Evolutionary conservation across 176 grass and related monocot species (phyloP), one percentile per base, ranked within the genome.

Genomic region (Oropetium thomaeum): DNA sequence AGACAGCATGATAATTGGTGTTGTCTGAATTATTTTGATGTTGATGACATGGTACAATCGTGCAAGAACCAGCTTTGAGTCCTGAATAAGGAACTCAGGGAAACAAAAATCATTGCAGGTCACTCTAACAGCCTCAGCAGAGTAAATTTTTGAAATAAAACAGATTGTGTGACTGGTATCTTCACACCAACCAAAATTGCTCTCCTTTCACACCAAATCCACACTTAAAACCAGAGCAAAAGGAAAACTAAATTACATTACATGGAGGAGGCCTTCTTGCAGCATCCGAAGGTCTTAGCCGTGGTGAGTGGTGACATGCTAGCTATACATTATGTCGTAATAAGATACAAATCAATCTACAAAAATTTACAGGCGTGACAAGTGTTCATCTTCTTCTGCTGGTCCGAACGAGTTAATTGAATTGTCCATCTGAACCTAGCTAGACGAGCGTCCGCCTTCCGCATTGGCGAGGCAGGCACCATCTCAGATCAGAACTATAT

Each of bases 361-460:
- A 82, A 87, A 90, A 89, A 22, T 78, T 81, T 84, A 84, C 84
- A 84, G 11, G 35, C 37, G 77, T 76, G 52, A 82, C 79, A 20
- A 82, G 52, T 37, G 26, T 54, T 67, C 59, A n/a, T 65, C 58
- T 76, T 41, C 73, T 67, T 76, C 26, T 71, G 57, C 8, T 45
- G 57, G 60, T 76, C 38, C 37, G 26, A 83, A 62, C 51, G 52
- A 67, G 68, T 19, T n/a, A n/a, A n/a, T n/a, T 19, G 1, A 39
- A 68, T 28, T 20, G 55, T 43, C 37, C 70, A 75, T 80, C 42
- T 62, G 62, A 75, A 86, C 61, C 70, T n/a, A n/a, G n/a, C n/a
- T n/a, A n/a, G n/a, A 28, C 26, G 40, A 73, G 58, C 60, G 67
- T 7, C 42, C 38, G 57, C 81, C 65, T 76, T 65, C 6, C 39